Evolutionary conservation across 2,329 filamentous ascomycete genomes (phyloP).

Genomic region (Coccinonectria pachysandricola): DNA sequence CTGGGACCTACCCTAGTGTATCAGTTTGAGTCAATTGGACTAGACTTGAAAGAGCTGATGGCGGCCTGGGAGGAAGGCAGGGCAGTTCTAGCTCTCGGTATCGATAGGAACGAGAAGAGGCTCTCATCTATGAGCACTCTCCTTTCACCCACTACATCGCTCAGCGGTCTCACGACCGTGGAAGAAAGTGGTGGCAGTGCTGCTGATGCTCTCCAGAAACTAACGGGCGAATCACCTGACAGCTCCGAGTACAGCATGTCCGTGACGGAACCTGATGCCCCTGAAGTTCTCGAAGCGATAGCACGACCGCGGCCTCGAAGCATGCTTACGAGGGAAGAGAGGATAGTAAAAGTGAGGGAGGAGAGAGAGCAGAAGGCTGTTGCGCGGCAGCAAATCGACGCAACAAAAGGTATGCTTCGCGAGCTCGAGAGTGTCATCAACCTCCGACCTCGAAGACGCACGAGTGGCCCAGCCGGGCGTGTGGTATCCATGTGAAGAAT

Average conservation of each 20-base stretch:
- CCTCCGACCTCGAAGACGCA: conserved; percentile 32
- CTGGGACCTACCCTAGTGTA: conserved; percentile 69
- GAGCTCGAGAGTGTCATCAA: conserved; percentile 87
- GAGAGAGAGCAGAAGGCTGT: conserved; percentile 67
- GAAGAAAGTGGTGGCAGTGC: conserved; percentile 39
- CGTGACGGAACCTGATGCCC: conserved; percentile 50
- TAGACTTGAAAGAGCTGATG: conserved; percentile 71
- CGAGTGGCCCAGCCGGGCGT: conserved; percentile 27
- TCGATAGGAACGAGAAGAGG: conserved; percentile 69
- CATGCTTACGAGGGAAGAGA: conserved; percentile 71
- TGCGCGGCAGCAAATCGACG: conserved; percentile 64
- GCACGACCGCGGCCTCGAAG: conserved; percentile 61
- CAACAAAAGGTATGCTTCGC: conserved; percentile 79
- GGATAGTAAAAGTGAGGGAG: conserved; percentile 78
- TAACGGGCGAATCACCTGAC: conserved; percentile 60
- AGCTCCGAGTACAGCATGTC: conserved; percentile 42
- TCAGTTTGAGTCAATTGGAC: conserved; percentile 91
- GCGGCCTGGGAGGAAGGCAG: conserved; percentile 83
- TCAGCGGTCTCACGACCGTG: conserved; percentile 58
- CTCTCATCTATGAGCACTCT: conserved; percentile 51
- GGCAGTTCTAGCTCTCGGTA: conserved; percentile 67
- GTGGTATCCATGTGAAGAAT: conserved; percentile 33
- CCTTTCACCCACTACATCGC: conserved; percentile 49
- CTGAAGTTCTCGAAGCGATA: conserved; percentile 86
- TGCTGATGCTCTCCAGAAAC: conserved; percentile 58